Evolutionary conservation across 2,329 filamentous ascomycete genomes (phyloP), one percentile per base, ranked within the genome.

Genomic region (Chaetomium strumarium): DNA sequence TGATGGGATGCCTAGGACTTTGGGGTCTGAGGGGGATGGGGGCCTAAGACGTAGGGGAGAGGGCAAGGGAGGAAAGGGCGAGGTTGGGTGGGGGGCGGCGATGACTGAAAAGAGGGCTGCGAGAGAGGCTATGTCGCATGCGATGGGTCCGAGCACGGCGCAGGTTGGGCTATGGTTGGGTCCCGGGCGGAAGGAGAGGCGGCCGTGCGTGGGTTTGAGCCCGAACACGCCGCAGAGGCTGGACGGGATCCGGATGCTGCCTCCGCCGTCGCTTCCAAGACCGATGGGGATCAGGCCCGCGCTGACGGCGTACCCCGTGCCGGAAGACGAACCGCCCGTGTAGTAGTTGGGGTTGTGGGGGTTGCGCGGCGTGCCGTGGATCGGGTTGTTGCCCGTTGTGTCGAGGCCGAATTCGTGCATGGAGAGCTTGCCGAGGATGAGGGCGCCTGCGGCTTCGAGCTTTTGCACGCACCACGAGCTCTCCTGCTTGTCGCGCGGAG

Each of bases 331-430:
- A 13, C 88, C 88, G 45, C 88, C 88, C 3, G 83, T 82, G 67
- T 93, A 93, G 70, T 89, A 92, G 3, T 73, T 65, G 0, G 72
- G 66, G 64, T 91, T 88, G 67, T 88, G 83, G 0, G 88, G 88
- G 62, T 93, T 93, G 13, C 76, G 74, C 0, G 89, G 88, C 0
- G 89, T 92, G 42, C 87, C 87, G 59, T 79, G 78, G 50, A 77
- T 80, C 4, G 83, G 81, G 60, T 91, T 90, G 68, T 87, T 88
- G 63, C 88, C 88, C 2, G 84, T 86, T 0, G 85, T 89, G 61
- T 89, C 84, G 55, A 86, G 75, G 3, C 86, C 87, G 48, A 87
- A 75, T 66, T 91, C 87, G 64, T 90, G 85, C 86, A 91, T 90
- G 10, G 77, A 85, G 1, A 81, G 75, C 69, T 88, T 90, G 13